Base-by-base conservation (phyloP, 495 filamentous ascomycete species). In the Penicillium argentinense region DNA sequence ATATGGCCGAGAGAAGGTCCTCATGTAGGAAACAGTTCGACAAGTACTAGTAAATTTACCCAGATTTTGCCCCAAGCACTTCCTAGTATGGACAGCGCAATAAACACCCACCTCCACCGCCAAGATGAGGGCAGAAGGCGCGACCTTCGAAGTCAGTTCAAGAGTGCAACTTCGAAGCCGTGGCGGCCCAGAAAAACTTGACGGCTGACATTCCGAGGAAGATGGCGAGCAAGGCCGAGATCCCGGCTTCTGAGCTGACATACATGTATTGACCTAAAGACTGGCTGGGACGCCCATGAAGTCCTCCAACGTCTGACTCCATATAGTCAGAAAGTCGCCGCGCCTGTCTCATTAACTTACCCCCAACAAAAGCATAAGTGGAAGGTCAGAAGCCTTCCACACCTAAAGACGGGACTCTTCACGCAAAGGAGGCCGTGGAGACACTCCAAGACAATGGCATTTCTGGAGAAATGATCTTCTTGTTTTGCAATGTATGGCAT, bases 361-460 rank as follows among this genome's bases (percentile, higher is more conserved):
- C 1, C 19, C 19, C 4, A 25, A 40, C 5, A 22, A 25, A 1
- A 5, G n/a, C 5, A 40, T 25, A n/a, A 25, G 25, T 24, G n/a
- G 19, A 25, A 40, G 1, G 8, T 24, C 38, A 1, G 38, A 27
- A 2, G 19, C 38, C 33, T 16, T 39, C 24, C 12, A 11, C 29
- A 11, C 23, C n/a, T n/a, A n/a, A 39, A 7, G 25, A 47, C 17
- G 34, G 44, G 16, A 39, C 24, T 12, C 36, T 40, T 13, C 23
- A 33, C 34, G 33, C 36, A 16, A 48, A 48, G 11, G 21, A 9
- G 6, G 25, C 41, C 12, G 27, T 34, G 14, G 7, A n/a, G 41
- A 41, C 24, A 11, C 27, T 41, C 26, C 26, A 18, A 26, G 45
- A 48, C 32, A 33, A 18, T 27, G 45, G 26, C 2, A 48, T 48